phyloP scores from a whole-genome alignment of 2,329 filamentous ascomycete genomes.

The Ophiognomonia clavigignenti-juglandacearum region DNA sequence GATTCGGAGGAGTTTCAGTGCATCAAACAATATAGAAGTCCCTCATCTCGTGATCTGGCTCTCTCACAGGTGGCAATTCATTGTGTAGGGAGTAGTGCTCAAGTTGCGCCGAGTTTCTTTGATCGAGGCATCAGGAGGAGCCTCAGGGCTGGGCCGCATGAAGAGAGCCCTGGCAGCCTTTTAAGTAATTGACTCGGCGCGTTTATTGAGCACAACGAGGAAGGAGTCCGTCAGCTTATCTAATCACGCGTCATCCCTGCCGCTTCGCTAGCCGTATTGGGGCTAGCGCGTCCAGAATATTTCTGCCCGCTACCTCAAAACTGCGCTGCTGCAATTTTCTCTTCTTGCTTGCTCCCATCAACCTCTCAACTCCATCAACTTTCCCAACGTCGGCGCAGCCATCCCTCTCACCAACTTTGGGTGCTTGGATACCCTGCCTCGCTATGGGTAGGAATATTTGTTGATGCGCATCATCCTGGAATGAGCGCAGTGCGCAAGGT shows the following conservation, averaged over 20 bases:
- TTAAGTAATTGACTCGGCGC: slow-evolving; percentile 17
- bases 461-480: background rate
- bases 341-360: background rate
- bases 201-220: background rate
- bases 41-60: slow-evolving; percentile 8
- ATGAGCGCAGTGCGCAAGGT: too few relatives aligned
- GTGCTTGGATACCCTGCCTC: background rate
- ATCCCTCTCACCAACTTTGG: background rate
- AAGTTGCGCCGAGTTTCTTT: slow-evolving; percentile 4
- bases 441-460: background rate
- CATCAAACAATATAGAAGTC: background rate
- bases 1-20: background rate
- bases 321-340: background rate
- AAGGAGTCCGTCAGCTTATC: slow-evolving; percentile 1
- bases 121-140: slow-evolving; percentile 5
- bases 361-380: background rate
- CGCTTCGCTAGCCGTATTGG: background rate
- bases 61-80: slow-evolving; percentile 7
- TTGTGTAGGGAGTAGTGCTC: background rate
- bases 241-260: background rate
- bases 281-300: background rate
- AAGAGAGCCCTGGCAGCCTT: slow-evolving; percentile 1
- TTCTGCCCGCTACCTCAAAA: background rate
- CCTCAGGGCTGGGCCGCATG: slow-evolving; percentile 7
- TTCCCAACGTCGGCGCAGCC: background rate